Base-by-base conservation (phyloP, 2,329 filamentous ascomycete genomes). In the Ophiostoma ulmi region DNA sequence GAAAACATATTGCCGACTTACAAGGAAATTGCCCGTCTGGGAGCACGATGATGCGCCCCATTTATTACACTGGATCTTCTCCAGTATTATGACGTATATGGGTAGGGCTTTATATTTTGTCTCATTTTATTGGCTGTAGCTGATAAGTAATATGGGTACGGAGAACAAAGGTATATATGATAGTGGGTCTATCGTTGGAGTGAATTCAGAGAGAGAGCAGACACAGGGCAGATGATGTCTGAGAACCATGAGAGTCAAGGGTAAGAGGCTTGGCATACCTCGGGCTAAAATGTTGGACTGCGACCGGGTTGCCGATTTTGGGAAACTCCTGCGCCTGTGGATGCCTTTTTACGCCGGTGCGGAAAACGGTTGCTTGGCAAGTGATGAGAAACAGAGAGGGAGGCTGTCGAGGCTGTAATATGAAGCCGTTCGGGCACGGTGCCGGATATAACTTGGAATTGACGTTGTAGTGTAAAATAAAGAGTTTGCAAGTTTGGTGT, bases 1-100 rank as follows among this genome's bases (percentile, higher is more conserved):
- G 65, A 44, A 44, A 48, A 41, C 39, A 66, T 39, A 44, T 39
- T 48, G 7, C 64, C 65, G 65, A 67, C 65, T 67, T 48, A 38
- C 64, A 66, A 38, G 64, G 38, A 26, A 66, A 41, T 41, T 41
- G 35, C 64, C 64, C 64, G 14, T 41, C 36, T 48, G 39, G 39
- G 38, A 48, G 26, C 36, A 5, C 17, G 39, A 31, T 67, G 39
- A 31, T 5, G 22, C 11, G 39, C 5, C 39, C 65, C 65, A 20
- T 2, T 67, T 67, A 13, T 44, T 41, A 67, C 17, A 66, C 11
- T 67, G 64, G 64, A 17, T 8, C 8, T 1, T 13, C 13, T 8
- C 38, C 64, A 41, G 22, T 67, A 67, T n/a, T 67, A 38, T 67
- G 64, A 67, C 65, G 65, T 39, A 39, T 3, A 65, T 41, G 8